phyloP scores from a whole-genome alignment of 352 stramenopile genomes.

The Pythium brassicae region DNA sequence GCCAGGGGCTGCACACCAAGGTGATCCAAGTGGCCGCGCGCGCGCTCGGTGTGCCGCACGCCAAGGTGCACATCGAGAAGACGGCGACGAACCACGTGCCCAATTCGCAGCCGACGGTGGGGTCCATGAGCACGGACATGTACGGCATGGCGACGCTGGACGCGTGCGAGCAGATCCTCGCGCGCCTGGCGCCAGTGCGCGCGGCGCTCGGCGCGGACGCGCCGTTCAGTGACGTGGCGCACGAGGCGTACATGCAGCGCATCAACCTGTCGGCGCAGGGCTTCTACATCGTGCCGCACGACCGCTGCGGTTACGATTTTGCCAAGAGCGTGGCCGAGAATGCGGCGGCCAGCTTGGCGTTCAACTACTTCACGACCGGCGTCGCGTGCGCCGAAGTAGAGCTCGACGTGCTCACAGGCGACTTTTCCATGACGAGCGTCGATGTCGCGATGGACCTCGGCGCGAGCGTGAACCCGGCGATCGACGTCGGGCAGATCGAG shows the following conservation, averaged over 20 bases:
- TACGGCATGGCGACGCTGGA: constrained; percentile 97
- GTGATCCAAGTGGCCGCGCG: constrained; percentile 87
- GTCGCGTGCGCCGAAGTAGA: constrained; percentile 92
- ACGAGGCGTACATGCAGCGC: constrained; percentile 90
- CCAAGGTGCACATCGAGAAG: constrained; percentile 93
- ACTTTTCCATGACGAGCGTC: constrained; percentile 82
- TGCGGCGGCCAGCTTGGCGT: constrained; percentile 84
- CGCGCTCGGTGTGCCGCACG: constrained; percentile 90
- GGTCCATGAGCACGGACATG: constrained; percentile 94
- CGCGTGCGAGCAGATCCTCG: constrained; percentile 94
- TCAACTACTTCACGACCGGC: constrained; percentile 97
- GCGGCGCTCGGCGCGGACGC: constrained; percentile 70
- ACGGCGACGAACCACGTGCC: constrained; percentile 94
- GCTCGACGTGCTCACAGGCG: constrained; percentile 94
- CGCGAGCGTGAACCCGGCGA: constrained; percentile 94
- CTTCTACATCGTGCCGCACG: constrained; percentile 92
- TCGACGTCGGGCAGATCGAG: constrained; percentile 98
- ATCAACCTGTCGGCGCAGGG: constrained; percentile 94
- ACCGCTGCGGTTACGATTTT: constrained; percentile 93
- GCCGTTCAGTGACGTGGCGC: constrained; percentile 78
- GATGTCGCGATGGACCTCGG: constrained; percentile 92
- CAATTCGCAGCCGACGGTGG: constrained; percentile 92
- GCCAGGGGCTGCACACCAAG: constrained; percentile 96
- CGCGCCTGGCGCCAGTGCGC: constrained; percentile 81
- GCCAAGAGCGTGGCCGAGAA: constrained; percentile 86